A percentile compares a stretch with the other conserved stretches of the same genome.
phyloP scores from a whole-genome alignment of 2,329 filamentous ascomycete genomes.

The Fusarium sp. region DNA sequence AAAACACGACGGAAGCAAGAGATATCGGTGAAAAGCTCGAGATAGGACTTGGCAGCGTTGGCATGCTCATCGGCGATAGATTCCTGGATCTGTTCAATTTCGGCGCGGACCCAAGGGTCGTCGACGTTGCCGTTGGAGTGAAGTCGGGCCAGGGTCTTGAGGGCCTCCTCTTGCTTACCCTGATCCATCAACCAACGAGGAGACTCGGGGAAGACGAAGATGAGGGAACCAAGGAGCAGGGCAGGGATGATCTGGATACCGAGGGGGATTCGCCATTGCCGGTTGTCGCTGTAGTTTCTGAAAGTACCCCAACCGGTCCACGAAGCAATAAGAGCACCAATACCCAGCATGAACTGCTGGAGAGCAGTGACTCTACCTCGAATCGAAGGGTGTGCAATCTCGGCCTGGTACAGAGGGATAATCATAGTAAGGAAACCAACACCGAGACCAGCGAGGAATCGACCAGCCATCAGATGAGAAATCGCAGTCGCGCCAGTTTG shows the following conservation, averaged over 20 bases:
- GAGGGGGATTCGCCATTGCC: slow-evolving; percentile 61
- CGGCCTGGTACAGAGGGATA: slow-evolving; percentile 80
- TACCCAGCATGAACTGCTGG: slow-evolving; percentile 87
- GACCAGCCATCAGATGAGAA: slow-evolving; percentile 77
- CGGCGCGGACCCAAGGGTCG: slow-evolving; percentile 79
- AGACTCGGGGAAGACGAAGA: slow-evolving; percentile 79
- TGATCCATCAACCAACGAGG: slow-evolving; percentile 84
- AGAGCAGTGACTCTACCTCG: slow-evolving; percentile 81
- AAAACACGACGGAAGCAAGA: slow-evolving; percentile 81
- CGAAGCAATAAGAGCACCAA: slow-evolving; percentile 79
- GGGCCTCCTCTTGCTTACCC: slow-evolving; percentile 74
- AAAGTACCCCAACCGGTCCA: slow-evolving; percentile 79
- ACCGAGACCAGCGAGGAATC: slow-evolving; percentile 75
- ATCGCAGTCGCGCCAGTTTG: slow-evolving; percentile 77
- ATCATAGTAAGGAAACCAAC: slow-evolving; percentile 61
- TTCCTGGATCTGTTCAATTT: slow-evolving; percentile 80
- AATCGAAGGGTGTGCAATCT: slow-evolving; percentile 84
- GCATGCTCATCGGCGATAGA: slow-evolving; percentile 76
- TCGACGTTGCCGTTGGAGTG: slow-evolving; percentile 77
- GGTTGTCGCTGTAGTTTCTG: slow-evolving; percentile 48
- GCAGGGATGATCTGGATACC: slow-evolving; percentile 82
- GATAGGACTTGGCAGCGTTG: slow-evolving; percentile 78
- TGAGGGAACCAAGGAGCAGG: slow-evolving; percentile 74
- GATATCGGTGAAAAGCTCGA: slow-evolving; percentile 73
- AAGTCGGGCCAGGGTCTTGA: slow-evolving; percentile 76